Evolutionary conservation across 2,329 filamentous ascomycete species (phyloP).

Genomic region (Penicillium janthinellum): DNA sequence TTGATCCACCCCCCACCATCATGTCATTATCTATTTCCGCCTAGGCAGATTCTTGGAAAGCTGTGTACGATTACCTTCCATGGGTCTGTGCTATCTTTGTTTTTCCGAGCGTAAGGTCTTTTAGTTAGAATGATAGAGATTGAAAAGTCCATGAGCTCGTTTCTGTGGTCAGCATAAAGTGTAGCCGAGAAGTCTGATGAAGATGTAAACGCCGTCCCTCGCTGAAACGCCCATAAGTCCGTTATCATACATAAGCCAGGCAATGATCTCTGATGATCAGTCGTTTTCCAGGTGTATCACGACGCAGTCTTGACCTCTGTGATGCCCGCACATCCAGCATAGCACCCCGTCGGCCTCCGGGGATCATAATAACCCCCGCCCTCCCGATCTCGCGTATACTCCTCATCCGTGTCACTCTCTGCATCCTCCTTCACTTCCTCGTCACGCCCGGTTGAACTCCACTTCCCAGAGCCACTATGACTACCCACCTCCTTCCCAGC

Average conservation of each 20-base stretch:
- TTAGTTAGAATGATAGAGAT: constrained; percentile 24
- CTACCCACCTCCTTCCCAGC: constrained; percentile 9
- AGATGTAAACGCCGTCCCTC: background rate
- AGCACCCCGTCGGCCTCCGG: constrained; percentile 54
- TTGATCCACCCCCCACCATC: constrained; percentile 22
- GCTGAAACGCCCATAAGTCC: background rate
- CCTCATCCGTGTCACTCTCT: constrained; percentile 71
- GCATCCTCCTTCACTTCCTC: constrained; percentile 49
- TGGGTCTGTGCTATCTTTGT: constrained; percentile 14
- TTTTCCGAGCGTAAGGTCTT: constrained; percentile 20
- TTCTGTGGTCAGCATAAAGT: background rate
- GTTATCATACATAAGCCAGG: background rate
- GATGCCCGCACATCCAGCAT: constrained; percentile 37
- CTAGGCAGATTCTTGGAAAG: constrained; percentile 29
- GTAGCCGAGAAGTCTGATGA: background rate
- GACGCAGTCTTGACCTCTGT: constrained; percentile 16
- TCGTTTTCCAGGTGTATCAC: background rate
- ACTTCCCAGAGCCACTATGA: background rate
- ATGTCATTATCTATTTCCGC: constrained; percentile 28
- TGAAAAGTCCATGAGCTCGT: constrained; percentile 1
- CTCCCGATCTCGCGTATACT: constrained; percentile 52
- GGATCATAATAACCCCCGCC: constrained; percentile 56
- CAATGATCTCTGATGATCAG: background rate
- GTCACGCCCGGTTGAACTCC: background rate
- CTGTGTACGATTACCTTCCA: constrained; percentile 30